Evolutionary conservation across 2,329 filamentous ascomycete genomes (phyloP).

Genomic region (Trichoderma sp.): DNA sequence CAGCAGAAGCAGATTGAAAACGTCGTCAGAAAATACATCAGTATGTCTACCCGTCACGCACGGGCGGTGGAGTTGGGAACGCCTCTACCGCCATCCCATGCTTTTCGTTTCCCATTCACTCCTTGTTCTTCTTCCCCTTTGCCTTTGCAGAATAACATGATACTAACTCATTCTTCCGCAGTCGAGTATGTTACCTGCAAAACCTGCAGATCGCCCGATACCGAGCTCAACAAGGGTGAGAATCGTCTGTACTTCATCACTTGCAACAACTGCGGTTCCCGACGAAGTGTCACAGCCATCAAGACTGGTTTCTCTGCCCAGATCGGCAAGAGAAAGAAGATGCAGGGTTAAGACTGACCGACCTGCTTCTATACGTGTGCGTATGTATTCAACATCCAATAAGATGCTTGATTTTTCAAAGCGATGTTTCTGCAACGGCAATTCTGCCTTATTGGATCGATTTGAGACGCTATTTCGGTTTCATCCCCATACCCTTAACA

Average conservation of each 20-base stretch:
- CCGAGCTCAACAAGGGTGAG: conserved; percentile 96
- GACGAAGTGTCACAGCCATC: conserved; percentile 92
- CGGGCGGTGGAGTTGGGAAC: background rate
- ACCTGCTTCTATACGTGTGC: background rate
- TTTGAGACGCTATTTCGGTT: background rate
- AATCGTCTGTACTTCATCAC: conserved; percentile 99
- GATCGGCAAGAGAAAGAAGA: conserved; percentile 97
- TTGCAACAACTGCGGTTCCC: conserved; percentile 77
- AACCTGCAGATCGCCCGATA: conserved; percentile 92
- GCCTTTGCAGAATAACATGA: background rate
- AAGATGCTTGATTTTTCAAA: background rate
- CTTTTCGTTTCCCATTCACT: background rate
- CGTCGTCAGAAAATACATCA: conserved; percentile 91
- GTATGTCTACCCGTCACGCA: conserved; percentile 47
- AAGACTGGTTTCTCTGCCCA: conserved; percentile 99
- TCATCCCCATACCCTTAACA: background rate
- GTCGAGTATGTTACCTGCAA: conserved; percentile 99
- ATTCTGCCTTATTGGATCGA: background rate
- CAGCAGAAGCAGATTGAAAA: conserved; percentile 99
- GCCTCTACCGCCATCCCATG: background rate
- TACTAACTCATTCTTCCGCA: conserved; percentile 36
- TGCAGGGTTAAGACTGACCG: conserved; percentile 64
- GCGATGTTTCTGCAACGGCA: conserved; percentile 1
- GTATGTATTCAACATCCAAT: background rate
- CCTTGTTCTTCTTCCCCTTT: no score